Evolutionary conservation across 2,329 filamentous ascomycete genomes (phyloP), one percentile per base, ranked within the genome.

Genomic region (Colletotrichum eleusines): DNA sequence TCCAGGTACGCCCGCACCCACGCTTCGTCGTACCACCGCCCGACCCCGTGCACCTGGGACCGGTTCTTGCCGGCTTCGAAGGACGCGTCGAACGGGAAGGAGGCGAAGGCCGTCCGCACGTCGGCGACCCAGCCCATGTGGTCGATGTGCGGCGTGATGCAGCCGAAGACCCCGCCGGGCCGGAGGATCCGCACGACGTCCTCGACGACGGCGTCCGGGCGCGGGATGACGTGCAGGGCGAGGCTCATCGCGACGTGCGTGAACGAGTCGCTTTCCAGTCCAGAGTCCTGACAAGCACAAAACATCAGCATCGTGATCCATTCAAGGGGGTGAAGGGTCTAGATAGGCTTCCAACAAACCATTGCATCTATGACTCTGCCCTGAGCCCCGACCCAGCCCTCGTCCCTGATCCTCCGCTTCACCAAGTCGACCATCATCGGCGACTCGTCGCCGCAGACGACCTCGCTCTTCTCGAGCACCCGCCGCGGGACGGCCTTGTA

Each of bases 401-500:
- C 40, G 16, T 42, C 6, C 6, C 20, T 12, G 7, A 42, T 42
- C 40, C 40, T 20, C 40, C 14, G 20, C 40, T 42, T 42, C 40
- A 42, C 40, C 40, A 42, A 42, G 40, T 42, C 40, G 8, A 42
- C 18, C 40, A 42, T 42, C 40, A 42, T 42, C 5, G 40, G 11
- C 16, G 40, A 20, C 6, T 8, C 18, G 11, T 42, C 40, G 40
- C 40, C 40, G 18, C 40, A 42, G 40, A 42, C 16, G 8, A 42
- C 5, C 6, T 42, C 40, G 40, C 40, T 42, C 18, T 42, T 42
- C 16, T 42, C 16, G 16, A 42, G 6, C 5, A 42, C 40, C 18
- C 20, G 40, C 18, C 40, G 40, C 18, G 40, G 40, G 14, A 42
- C 18, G 40, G 16, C 6, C 18, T 42, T 42, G 66, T 86, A 82